Evolutionary conservation across 306 rosid genomes (phyloP).

Genomic region (Rosa multiflora): DNA sequence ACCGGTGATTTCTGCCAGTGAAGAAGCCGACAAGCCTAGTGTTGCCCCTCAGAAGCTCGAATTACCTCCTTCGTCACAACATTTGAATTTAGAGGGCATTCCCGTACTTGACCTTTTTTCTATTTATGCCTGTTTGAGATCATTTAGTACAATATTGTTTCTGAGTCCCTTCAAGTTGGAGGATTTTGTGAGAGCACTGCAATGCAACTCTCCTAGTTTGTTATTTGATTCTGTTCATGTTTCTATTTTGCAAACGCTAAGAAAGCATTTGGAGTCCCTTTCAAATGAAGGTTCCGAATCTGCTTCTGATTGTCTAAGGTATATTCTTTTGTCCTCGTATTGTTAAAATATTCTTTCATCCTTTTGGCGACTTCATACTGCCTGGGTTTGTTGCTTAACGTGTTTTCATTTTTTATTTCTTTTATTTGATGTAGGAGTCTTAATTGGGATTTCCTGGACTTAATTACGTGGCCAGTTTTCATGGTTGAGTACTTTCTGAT

Average conservation of each 20-base stretch:
- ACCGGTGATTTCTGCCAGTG: slow-evolving; percentile 31
- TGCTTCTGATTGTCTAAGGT: slow-evolving; percentile 88
- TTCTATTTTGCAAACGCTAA: slow-evolving; percentile 69
- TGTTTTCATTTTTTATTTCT: neutral
- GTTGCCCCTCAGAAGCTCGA: slow-evolving; percentile 48
- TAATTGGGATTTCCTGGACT: slow-evolving; percentile 93
- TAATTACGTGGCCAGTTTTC: slow-evolving; percentile 90
- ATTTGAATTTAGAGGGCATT: slow-evolving; percentile 63
- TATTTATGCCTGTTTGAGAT: slow-evolving; percentile 78
- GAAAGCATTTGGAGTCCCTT: slow-evolving; percentile 90
- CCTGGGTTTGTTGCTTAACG: slow-evolving; percentile 9
- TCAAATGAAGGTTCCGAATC: slow-evolving; percentile 80
- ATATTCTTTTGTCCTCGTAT: slow-evolving; percentile 16
- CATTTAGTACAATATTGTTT: slow-evolving; percentile 81
- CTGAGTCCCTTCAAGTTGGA: slow-evolving; percentile 96
- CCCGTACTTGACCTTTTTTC: slow-evolving; percentile 85
- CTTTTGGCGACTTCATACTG: slow-evolving; percentile 23
- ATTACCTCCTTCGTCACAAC: slow-evolving; percentile 81
- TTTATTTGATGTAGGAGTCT: slow-evolving; percentile 63
- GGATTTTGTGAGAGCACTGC: slow-evolving; percentile 71
- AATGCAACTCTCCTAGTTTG: slow-evolving; percentile 56
- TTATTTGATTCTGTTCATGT: slow-evolving; percentile 82
- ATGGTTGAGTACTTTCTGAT: slow-evolving; percentile 84
- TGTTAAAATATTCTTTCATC: slow-evolving; percentile 20
- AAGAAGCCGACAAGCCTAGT: slow-evolving; percentile 45